Evolutionary conservation across 2,329 filamentous ascomycete species (phyloP).

Genomic region (Davidsoniella virescens): DNA sequence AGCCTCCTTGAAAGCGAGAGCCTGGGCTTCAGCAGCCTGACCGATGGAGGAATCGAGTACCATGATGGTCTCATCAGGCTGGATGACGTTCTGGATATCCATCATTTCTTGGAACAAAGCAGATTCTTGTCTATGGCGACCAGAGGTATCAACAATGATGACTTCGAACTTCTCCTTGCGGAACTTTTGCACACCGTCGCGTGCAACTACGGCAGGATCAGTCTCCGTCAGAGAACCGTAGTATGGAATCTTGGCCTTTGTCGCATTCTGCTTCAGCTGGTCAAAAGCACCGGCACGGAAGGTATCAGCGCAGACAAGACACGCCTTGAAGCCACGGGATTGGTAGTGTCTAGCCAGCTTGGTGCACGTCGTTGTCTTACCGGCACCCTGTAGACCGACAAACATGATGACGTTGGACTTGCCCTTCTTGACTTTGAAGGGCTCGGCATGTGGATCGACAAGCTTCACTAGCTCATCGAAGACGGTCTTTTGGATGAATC

Average conservation of each 20-base stretch:
- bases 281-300: conserved; percentile 98
- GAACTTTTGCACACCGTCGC: conserved; percentile 96
- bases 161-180: conserved; percentile 97
- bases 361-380: conserved; percentile 96
- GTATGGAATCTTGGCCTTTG: conserved; percentile 97
- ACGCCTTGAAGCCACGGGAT: conserved; percentile 79
- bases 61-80: conserved; percentile 92
- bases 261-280: conserved; percentile 96
- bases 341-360: conserved; percentile 93
- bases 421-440: conserved; percentile 94
- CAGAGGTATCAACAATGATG: conserved; percentile 96
- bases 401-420: conserved; percentile 98
- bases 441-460: conserved; percentile 86
- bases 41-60: conserved; percentile 93
- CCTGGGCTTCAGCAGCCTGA: conserved; percentile 87
- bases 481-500: conserved; percentile 91
- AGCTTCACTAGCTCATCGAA: conserved; percentile 93
- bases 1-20: conserved; percentile 90
- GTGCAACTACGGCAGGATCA: conserved; percentile 80
- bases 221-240: conserved; percentile 94
- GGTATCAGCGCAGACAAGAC: conserved; percentile 91
- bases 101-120: conserved; percentile 96
- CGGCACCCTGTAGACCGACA: conserved; percentile 90
- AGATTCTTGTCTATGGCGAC: conserved; percentile 84
- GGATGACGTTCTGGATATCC: conserved; percentile 79